phyloP scores from a whole-genome alignment of 805 yeast species.

The Starmerella stellata region DNA sequence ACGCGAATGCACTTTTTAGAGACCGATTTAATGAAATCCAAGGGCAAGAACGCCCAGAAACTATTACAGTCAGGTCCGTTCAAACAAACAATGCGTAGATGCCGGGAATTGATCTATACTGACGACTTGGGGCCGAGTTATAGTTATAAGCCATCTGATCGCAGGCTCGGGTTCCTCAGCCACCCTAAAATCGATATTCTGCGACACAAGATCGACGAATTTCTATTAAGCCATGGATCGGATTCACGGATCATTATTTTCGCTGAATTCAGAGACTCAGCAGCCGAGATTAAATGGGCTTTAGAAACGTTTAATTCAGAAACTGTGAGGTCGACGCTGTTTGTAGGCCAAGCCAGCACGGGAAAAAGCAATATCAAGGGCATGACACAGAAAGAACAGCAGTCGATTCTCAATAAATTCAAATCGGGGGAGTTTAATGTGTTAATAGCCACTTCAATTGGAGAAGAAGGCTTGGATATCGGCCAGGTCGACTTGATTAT shows the following conservation, averaged over 20 bases:
- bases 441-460: conserved; percentile 88
- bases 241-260: conserved; percentile 61
- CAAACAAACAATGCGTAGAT: conserved; percentile 27
- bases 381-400: conserved; percentile 81
- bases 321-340: conserved; percentile 52
- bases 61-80: conserved; percentile 41
- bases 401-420: conserved; percentile 55
- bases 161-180: conserved; percentile 25
- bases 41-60: conserved; percentile 33
- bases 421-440: conserved; percentile 57
- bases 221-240: conserved; percentile 29
- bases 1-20: conserved; percentile 39
- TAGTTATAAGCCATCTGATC: conserved; percentile 4
- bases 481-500: conserved; percentile 93
- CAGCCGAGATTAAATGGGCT: conserved; percentile 61
- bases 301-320: conserved; percentile 23
- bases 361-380: conserved; percentile 32
- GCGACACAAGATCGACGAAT: conserved; percentile 37
- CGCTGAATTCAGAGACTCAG: conserved; percentile 78
- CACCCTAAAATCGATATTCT: conserved; percentile 59
- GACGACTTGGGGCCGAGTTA: conserved; percentile 14
- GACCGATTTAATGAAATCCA: conserved; percentile 17
- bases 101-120: conserved; percentile 28
- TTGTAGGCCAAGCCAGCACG: conserved; percentile 69
- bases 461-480: conserved; percentile 95